Evolutionary conservation across 768 basidiomycete species (phyloP).

Genomic region (Russula sp.): DNA sequence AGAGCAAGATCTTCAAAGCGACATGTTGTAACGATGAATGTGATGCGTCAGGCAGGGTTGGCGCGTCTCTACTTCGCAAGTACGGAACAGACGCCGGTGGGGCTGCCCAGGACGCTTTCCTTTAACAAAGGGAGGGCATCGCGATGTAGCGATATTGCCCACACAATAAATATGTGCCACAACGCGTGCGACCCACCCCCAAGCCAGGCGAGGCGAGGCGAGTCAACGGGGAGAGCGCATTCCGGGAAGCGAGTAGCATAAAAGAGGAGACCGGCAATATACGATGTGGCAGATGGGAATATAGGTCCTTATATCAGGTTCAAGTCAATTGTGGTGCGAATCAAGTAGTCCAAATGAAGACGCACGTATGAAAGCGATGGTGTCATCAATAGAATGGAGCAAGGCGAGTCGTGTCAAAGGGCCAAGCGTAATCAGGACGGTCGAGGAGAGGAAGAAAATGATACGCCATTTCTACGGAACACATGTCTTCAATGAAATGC

Average conservation of each 20-base stretch:
- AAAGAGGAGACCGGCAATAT: slow-evolving; percentile 75
- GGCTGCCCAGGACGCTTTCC: slow-evolving; percentile 36
- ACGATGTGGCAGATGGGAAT: slow-evolving; percentile 67
- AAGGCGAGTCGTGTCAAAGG: slow-evolving; percentile 61
- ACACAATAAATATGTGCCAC: slow-evolving; percentile 81
- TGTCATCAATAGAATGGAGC: slow-evolving; percentile 52
- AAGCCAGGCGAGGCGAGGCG: slow-evolving; percentile 55
- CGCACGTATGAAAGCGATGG: slow-evolving; percentile 56
- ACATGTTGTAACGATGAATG: neutral
- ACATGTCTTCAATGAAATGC: slow-evolving; percentile 4
- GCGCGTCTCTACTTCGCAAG: neutral
- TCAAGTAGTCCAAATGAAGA: neutral
- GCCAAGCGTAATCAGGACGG: slow-evolving; percentile 43
- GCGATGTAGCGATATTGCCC: slow-evolving; percentile 70
- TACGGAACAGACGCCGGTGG: slow-evolving; percentile 5
- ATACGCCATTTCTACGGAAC: slow-evolving; percentile 62
- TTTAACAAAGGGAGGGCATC: slow-evolving; percentile 57
- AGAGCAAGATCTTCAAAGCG: neutral
- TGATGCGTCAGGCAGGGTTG: neutral
- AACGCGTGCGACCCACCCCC: slow-evolving; percentile 83
- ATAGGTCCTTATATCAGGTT: slow-evolving; percentile 52
- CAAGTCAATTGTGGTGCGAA: slow-evolving; percentile 10
- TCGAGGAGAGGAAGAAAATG: slow-evolving; percentile 73
- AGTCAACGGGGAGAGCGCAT: slow-evolving; percentile 52
- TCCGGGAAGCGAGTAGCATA: slow-evolving; percentile 87